Percentiles rank a stretch among this genome's conserved stretches.
Conservation (phyloP, 1,139 yeast genomes). For the Hemisphaericaspora lyxosophila region DNA sequence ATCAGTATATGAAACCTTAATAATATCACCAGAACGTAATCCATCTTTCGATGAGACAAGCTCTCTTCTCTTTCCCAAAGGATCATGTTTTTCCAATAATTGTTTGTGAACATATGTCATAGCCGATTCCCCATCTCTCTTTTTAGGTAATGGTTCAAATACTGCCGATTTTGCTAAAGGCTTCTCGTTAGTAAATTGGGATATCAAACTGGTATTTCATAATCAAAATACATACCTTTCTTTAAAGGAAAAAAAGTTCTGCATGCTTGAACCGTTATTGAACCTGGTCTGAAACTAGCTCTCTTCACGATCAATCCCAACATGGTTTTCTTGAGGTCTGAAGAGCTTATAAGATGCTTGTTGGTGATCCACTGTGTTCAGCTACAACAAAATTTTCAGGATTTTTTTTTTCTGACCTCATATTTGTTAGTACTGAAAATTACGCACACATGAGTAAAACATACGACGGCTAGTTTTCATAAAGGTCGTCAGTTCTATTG, state of each 20-base stretch:
- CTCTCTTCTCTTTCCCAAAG: slow-evolving; percentile 69
- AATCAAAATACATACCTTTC: slow-evolving; percentile 18
- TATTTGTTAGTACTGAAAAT: slow-evolving; percentile 5
- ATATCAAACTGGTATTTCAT: too few relatives aligned
- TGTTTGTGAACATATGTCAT: slow-evolving; percentile 49
- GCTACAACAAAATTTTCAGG: slow-evolving; percentile 1
- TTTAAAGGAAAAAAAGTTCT: slow-evolving; percentile 24
- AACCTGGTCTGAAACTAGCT: slow-evolving; percentile 11
- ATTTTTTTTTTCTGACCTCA: slow-evolving; percentile 6
- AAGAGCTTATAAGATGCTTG: neutral
- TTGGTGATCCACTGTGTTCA: neutral
- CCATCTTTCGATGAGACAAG: slow-evolving; percentile 52
- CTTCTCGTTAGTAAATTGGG: slow-evolving; percentile 18
- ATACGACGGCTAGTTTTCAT: neutral
- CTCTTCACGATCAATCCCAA: slow-evolving; percentile 16
- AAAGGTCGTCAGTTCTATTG: neutral
- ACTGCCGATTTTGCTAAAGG: slow-evolving; percentile 32
- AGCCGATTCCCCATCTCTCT: slow-evolving; percentile 51
- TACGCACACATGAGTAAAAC: slow-evolving; percentile 1
- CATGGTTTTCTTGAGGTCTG: slow-evolving; percentile 14
- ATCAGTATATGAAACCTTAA: slow-evolving; percentile 72
- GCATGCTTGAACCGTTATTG: slow-evolving; percentile 13
- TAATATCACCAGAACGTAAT: slow-evolving; percentile 80
- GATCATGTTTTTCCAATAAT: slow-evolving; percentile 61
- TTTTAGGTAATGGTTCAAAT: slow-evolving; percentile 52